Conservation (phyloP, 2,329 filamentous ascomycete species). For the Gliomastix tumulicola region DNA sequence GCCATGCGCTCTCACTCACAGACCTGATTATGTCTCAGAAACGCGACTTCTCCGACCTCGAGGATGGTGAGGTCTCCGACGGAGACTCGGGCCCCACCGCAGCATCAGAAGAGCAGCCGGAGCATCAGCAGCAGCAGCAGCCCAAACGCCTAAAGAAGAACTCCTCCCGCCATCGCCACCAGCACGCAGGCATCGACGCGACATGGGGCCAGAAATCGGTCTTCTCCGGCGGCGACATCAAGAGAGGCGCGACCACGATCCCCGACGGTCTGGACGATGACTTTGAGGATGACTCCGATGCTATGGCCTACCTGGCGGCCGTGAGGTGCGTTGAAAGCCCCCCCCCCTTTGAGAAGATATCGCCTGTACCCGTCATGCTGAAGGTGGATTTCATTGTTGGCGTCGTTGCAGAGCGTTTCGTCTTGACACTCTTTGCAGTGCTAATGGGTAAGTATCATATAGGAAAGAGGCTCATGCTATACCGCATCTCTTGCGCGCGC, state of each 20-base stretch:
- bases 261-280: constrained; percentile 51
- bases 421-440: too few species aligned
- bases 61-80: constrained; percentile 17
- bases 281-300: constrained; percentile 61
- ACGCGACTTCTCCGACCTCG: constrained; percentile 20
- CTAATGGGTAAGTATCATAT: constrained; percentile 36
- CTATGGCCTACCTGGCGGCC: constrained; percentile 62
- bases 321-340: constrained; percentile 51
- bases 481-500: constrained; percentile 63
- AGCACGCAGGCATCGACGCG: constrained; percentile 46
- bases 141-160: constrained; percentile 15
- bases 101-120: too few species aligned
- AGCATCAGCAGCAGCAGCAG: constrained; percentile 6
- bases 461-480: constrained; percentile 72
- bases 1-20: too few species aligned
- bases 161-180: constrained; percentile 23
- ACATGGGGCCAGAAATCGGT: constrained; percentile 67
- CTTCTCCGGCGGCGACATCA: constrained; percentile 58
- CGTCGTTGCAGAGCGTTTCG: too few species aligned
- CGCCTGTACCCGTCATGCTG: constrained; percentile 1
- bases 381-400: too few species aligned
- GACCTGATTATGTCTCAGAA: constrained; percentile 32
- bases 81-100: constrained; percentile 9
- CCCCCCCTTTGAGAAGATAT: not conserved
- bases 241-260: constrained; percentile 31